Conservation (phyloP, 768 basidiomycete species). For the Xerocomus potaroensis region DNA sequence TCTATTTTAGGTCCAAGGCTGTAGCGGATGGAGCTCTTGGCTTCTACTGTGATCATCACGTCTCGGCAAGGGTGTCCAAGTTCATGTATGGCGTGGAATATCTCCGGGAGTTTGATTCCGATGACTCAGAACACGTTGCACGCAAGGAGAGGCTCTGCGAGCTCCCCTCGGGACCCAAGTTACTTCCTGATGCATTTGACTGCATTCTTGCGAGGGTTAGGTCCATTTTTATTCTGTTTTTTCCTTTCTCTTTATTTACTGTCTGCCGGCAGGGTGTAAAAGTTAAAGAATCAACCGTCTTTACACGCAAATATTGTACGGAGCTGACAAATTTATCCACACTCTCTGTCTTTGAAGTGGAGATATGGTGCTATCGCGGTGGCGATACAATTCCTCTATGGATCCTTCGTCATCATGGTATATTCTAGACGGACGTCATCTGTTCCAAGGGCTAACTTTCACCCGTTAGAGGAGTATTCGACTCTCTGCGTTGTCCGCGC, state of each 20-base stretch:
- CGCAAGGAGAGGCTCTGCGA: conserved; percentile 66
- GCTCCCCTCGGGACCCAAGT: conserved; percentile 69
- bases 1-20: conserved; percentile 64
- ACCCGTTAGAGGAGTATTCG: conserved; percentile 56
- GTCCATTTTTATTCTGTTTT: conserved; percentile 8
- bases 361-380: conserved; percentile 83
- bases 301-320: conserved; percentile 78
- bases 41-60: conserved; percentile 82
- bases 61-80: conserved; percentile 74
- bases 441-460: conserved; percentile 1
- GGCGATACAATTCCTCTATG: conserved; percentile 66
- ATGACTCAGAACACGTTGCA: conserved; percentile 61
- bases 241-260: conserved; percentile 7
- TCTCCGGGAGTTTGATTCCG: conserved; percentile 60
- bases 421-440: not conserved
- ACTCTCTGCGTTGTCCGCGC: conserved; percentile 77
- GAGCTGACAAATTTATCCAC: conserved; percentile 74
- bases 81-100: conserved; percentile 84
- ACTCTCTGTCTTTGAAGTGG: conserved; percentile 77
- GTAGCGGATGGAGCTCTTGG: conserved; percentile 82
- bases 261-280: conserved; percentile 48
- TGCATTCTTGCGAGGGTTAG: conserved; percentile 69
- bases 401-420: conserved; percentile 58
- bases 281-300: conserved; percentile 79
- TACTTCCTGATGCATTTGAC: conserved; percentile 81